Conservation (phyloP, 2,329 filamentous ascomycete genomes). For the Stromatinia cepivora region DNA sequence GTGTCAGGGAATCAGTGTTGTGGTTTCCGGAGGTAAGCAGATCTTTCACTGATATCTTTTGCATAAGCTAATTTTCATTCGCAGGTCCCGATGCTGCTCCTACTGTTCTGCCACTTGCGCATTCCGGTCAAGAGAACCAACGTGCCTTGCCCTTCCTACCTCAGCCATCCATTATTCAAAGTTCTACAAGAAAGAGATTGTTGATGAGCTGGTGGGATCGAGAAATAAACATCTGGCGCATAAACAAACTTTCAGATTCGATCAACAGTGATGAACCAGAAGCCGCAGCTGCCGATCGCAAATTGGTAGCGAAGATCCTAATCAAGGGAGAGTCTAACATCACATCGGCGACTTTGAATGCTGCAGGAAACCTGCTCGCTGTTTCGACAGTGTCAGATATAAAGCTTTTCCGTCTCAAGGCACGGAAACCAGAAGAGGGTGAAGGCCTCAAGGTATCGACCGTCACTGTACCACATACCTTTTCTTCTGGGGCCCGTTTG, state of each 20-base stretch:
- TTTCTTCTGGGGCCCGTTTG: conserved; percentile 66
- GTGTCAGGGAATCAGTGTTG: conserved; percentile 75
- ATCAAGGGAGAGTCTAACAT: conserved; percentile 79
- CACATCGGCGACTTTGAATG: conserved; percentile 69
- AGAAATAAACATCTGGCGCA: conserved; percentile 79
- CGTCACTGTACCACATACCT: conserved; percentile 59
- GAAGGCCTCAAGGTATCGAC: conserved; percentile 70
- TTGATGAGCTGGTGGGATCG: conserved; percentile 91
- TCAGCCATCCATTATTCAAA: conserved; percentile 71
- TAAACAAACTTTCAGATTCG: conserved; percentile 41
- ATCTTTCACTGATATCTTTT: conserved; percentile 23
- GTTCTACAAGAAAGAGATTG: conserved; percentile 71
- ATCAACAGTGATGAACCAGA: conserved; percentile 44
- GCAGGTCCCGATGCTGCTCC: conserved; percentile 82
- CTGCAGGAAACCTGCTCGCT: conserved; percentile 71
- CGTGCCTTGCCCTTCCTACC: conserved; percentile 81
- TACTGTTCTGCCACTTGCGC: conserved; percentile 75
- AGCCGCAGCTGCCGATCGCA: conserved; percentile 52
- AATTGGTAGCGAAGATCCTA: conserved; percentile 68
- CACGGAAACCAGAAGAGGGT: conserved; percentile 51
- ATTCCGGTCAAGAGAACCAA: conserved; percentile 77
- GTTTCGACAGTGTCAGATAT: conserved; percentile 72
- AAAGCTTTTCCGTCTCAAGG: conserved; percentile 72
- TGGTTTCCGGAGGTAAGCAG: conserved; percentile 81
- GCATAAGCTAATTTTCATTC: conserved; percentile 39